A percentile compares a stretch with the other conserved stretches of the same genome.
These are phyloP conservation scores for Calocybe indica DNA, from an alignment of 768 basidiomycete species.

Conservation along the genomic window DNA sequence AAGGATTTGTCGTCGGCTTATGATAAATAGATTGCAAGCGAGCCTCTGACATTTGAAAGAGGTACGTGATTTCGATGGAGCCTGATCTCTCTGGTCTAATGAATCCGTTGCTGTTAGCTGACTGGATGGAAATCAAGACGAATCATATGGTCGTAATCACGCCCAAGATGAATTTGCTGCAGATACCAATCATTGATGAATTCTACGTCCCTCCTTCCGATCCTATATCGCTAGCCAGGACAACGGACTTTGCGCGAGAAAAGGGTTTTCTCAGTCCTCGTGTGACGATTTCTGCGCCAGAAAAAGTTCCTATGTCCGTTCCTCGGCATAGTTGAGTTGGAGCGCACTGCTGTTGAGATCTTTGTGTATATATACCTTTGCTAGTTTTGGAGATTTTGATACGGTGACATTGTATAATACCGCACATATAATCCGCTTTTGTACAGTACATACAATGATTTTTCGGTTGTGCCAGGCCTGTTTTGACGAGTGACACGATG, in stretches of 20 bases:
- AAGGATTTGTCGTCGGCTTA: constrained; percentile 4
- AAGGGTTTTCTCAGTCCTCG: constrained; percentile 69
- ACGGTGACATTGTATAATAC: no score
- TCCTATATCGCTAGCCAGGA: constrained; percentile 61
- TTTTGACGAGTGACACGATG: neutral
- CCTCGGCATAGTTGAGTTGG: constrained; percentile 8
- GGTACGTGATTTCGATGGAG: constrained; percentile 33
- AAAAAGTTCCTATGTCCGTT: neutral
- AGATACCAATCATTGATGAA: constrained; percentile 92
- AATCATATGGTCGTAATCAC: constrained; percentile 96
- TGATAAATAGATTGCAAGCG: constrained; percentile 65
- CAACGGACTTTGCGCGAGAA: constrained; percentile 78
- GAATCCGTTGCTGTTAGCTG: constrained; percentile 41
- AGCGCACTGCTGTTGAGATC: constrained; percentile 10
- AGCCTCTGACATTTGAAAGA: constrained; percentile 95
- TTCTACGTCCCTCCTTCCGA: constrained; percentile 88
- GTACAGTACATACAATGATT: no score
- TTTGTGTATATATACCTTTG: neutral
- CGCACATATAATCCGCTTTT: neutral
- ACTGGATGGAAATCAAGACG: constrained; percentile 99
- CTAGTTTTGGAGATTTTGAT: no score
- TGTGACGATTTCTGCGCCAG: neutral
- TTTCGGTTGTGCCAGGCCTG: no score
- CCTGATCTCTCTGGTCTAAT: constrained; percentile 1
- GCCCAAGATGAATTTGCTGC: constrained; percentile 90